A percentile compares a stretch with the other conserved stretches of the same genome.
These are phyloP conservation scores for Raffaelea ambrosiae DNA, from an alignment of 2,329 filamentous ascomycete genomes.

Conservation along the genomic window DNA sequence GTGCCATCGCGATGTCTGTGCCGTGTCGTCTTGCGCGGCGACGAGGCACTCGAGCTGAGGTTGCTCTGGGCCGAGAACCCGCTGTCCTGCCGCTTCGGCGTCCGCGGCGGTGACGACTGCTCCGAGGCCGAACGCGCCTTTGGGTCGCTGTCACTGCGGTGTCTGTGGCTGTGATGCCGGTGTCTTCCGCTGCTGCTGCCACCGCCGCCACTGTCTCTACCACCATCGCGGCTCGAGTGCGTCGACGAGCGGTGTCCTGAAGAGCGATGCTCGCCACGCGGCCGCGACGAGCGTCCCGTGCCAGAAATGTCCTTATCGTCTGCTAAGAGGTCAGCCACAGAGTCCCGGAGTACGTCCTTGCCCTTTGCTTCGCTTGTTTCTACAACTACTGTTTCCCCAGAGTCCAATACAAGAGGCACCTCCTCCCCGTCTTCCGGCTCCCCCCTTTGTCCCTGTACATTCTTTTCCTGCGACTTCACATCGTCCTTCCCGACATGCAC, in stretches of 20 bases:
- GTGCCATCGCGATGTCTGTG: slow-evolving; percentile 2
- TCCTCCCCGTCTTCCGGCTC: slow-evolving; percentile 13
- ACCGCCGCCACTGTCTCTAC: slow-evolving; percentile 21
- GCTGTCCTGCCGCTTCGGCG: slow-evolving; percentile 35
- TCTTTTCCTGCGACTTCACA: neutral
- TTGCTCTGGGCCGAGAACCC: slow-evolving; percentile 23
- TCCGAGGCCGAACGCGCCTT: slow-evolving; percentile 23
- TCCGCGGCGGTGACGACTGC: slow-evolving; percentile 30
- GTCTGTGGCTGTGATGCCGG: slow-evolving; percentile 20
- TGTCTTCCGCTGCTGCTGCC: slow-evolving; percentile 17
- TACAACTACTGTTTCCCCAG: slow-evolving; percentile 8
- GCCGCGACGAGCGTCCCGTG: slow-evolving; percentile 21
- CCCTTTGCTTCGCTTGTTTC: slow-evolving; percentile 20
- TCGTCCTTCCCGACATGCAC: slow-evolving; percentile 2
- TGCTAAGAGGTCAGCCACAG: slow-evolving; percentile 49
- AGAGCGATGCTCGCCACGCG: slow-evolving; percentile 32
- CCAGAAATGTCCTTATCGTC: slow-evolving; percentile 32
- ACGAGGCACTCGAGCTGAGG: slow-evolving; percentile 13
- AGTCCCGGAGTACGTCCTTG: slow-evolving; percentile 31
- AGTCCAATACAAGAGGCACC: slow-evolving; percentile 7
- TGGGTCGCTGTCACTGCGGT: slow-evolving; percentile 27
- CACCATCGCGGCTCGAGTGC: slow-evolving; percentile 21
- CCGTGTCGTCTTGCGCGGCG: slow-evolving; percentile 10
- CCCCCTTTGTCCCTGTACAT: slow-evolving; percentile 11
- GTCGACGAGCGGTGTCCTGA: slow-evolving; percentile 25